Evolutionary conservation across 768 basidiomycete genomes (phyloP).

Genomic region (Mycena vulgaris): DNA sequence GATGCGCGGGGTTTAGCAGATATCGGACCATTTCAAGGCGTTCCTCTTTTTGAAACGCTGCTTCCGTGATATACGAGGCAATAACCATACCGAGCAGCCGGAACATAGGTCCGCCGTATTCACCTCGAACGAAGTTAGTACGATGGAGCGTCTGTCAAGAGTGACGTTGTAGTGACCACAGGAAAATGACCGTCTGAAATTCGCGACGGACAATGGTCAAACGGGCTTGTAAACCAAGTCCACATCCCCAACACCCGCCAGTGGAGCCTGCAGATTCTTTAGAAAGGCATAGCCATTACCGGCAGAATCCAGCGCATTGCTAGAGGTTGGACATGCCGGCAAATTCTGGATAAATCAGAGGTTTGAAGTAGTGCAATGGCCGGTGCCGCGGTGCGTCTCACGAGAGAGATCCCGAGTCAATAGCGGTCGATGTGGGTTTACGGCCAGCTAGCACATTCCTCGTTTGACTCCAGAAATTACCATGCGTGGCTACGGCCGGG

Average conservation of each 20-base stretch:
- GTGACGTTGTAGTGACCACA: too few species aligned
- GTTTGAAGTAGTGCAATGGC: background rate
- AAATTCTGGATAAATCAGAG: slow-evolving; percentile 26
- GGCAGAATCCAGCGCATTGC: slow-evolving; percentile 82
- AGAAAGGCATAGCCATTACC: slow-evolving; percentile 91
- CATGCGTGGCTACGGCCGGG: slow-evolving; percentile 88
- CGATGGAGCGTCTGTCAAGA: too few species aligned
- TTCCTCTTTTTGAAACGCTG: slow-evolving; percentile 84
- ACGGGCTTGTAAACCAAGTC: too few species aligned
- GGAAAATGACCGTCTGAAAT: slow-evolving; percentile 96
- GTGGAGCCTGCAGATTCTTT: slow-evolving; percentile 88
- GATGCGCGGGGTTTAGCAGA: slow-evolving; percentile 83
- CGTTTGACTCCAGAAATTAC: slow-evolving; percentile 81
- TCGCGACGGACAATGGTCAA: too few species aligned
- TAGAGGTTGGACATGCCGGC: slow-evolving; percentile 67
- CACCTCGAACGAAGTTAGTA: too few species aligned
- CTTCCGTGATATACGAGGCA: slow-evolving; percentile 90
- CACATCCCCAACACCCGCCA: too few species aligned
- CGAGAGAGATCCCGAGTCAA: slow-evolving; percentile 87
- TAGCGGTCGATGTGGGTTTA: slow-evolving; percentile 88
- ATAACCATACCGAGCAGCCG: slow-evolving; percentile 92
- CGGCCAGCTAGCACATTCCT: slow-evolving; percentile 75
- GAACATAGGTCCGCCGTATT: slow-evolving; percentile 95
- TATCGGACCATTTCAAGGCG: slow-evolving; percentile 92
- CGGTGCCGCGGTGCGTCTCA: slow-evolving; percentile 58